Evolutionary conservation across 768 basidiomycete genomes (phyloP).

Genomic region (Aureoboletus auriporus): DNA sequence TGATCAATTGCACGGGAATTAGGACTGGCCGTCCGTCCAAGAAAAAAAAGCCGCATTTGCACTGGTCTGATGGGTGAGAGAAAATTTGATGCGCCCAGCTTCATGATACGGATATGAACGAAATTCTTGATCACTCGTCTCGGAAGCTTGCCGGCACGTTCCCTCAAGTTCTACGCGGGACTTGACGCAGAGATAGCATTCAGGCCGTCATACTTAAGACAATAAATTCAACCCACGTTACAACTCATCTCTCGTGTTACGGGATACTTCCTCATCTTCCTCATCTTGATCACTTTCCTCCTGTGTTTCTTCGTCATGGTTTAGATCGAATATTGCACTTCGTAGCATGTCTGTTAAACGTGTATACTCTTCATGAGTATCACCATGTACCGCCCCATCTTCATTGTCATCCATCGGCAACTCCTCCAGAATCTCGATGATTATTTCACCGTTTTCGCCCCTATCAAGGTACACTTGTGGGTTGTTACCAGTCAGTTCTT

Average conservation of each 20-base stretch:
- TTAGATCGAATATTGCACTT: constrained; percentile 50
- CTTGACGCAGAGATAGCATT: constrained; percentile 12
- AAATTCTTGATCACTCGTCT: constrained; percentile 1
- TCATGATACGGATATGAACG: constrained; percentile 26
- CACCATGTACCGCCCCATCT: constrained; percentile 18
- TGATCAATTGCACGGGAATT: constrained; percentile 17
- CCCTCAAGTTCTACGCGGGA: constrained; percentile 6
- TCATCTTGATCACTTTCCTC: constrained; percentile 19
- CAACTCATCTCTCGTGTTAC: constrained; percentile 29
- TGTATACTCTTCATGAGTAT: constrained; percentile 38
- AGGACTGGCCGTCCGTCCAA: constrained; percentile 7
- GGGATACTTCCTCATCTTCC: constrained; percentile 30
- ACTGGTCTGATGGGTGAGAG: constrained; percentile 3
- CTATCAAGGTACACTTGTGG: constrained; percentile 41
- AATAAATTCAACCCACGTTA: constrained; percentile 25
- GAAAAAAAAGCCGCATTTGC: constrained; percentile 11
- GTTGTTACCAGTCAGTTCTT: constrained; percentile 26
- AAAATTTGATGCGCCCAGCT: constrained; percentile 15
- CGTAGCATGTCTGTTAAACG: constrained; percentile 48
- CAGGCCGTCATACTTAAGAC: constrained; percentile 11
- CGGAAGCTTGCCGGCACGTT: constrained; percentile 1
- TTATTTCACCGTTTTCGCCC: constrained; percentile 36
- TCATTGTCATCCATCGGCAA: constrained; percentile 32
- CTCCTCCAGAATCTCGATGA: constrained; percentile 46
- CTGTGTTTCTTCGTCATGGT: constrained; percentile 29